Evolutionary conservation across 1,139 yeast species (phyloP), one percentile per base, ranked within the genome.

Genomic region (Pichia sp.): DNA sequence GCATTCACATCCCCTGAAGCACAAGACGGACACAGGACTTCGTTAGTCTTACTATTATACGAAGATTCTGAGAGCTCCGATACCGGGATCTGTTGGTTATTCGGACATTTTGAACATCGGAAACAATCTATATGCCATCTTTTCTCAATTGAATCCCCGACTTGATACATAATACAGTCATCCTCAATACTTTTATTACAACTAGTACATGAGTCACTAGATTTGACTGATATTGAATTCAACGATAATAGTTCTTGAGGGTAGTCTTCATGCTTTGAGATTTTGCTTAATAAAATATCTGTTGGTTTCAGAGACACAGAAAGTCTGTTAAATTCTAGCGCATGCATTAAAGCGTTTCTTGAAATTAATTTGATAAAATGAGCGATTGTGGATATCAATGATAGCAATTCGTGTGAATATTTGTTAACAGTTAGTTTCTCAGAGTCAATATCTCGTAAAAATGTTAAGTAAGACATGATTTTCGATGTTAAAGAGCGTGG

Each of bases 351-450:
- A 0, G 97, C 96, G 64, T 84, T 82, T 59, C 98, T 76, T 17
- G 93, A 87, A 41, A 93, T 75, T 10, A 93, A 76, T 68, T 95
- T 93, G 64, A 93, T 76, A 68, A 91, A 92, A 69, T 95, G 99
- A 0, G 99, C 98, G 65, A 95, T 76, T 1, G 96, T 92, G 1
- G 97, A 91, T 12, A 92, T 93, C 6, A 92, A 83, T 0, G 95
- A 84, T 61, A 93, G 76, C 49, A 93, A 66, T 48, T 86, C 88
- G 20, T 90, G 91, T 1, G 89, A 80, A 43, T 71, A 63, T 43
- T 61, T 61, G 30, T 62, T 53, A 17, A 61, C 58, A 3, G 59
- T 48, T 8, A 73, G 63, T n/a, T 74, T 59, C 65, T 65, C 55
- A 40, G 60, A 60, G 46, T 77, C 72, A 0, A 85, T 73, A 63